Percentiles rank a stretch among this genome's conserved stretches.
These are phyloP conservation scores for Fonsecaea nubica DNA, from an alignment of 2,329 filamentous ascomycete genomes.

Conservation along the genomic window DNA sequence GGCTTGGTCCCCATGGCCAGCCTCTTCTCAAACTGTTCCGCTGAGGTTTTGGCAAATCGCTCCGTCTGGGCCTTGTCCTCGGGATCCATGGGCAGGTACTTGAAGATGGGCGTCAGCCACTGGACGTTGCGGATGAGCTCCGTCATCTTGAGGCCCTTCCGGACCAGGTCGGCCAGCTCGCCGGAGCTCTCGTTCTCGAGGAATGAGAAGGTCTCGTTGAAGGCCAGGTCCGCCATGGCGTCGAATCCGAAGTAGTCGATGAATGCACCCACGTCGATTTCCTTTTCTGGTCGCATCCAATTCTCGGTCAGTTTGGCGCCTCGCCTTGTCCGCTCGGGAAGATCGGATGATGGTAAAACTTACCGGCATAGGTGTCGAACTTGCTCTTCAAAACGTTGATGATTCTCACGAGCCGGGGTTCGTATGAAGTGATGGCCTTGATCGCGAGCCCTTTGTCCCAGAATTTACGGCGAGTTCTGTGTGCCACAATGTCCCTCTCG, in stretches of 20 bases:
- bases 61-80: background rate
- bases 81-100: slow-evolving; percentile 12
- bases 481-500: slow-evolving; percentile 5
- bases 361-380: slow-evolving; percentile 2
- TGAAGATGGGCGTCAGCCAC: slow-evolving; percentile 3
- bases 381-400: slow-evolving; percentile 1
- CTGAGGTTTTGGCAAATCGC: background rate
- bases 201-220: background rate
- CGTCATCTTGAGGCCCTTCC: slow-evolving; percentile 7
- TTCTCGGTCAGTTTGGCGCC: background rate
- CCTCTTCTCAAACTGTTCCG: background rate
- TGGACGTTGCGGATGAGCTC: slow-evolving; percentile 7
- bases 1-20: background rate
- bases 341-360: background rate
- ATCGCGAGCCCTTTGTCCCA: slow-evolving; percentile 1
- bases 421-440: slow-evolving; percentile 8
- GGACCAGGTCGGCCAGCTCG: slow-evolving; percentile 3
- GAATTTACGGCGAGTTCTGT: background rate
- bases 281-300: background rate
- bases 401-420: slow-evolving; percentile 2
- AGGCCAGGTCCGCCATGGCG: slow-evolving; percentile 8
- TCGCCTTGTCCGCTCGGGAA: too few relatives aligned
- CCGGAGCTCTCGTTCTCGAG: slow-evolving; percentile 6
- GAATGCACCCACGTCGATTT: slow-evolving; percentile 1
- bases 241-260: slow-evolving; percentile 12